These are phyloP conservation scores for Platanus orientalis DNA, from an alignment of 164 flowering plant species.

Conservation along the genomic window DNA sequence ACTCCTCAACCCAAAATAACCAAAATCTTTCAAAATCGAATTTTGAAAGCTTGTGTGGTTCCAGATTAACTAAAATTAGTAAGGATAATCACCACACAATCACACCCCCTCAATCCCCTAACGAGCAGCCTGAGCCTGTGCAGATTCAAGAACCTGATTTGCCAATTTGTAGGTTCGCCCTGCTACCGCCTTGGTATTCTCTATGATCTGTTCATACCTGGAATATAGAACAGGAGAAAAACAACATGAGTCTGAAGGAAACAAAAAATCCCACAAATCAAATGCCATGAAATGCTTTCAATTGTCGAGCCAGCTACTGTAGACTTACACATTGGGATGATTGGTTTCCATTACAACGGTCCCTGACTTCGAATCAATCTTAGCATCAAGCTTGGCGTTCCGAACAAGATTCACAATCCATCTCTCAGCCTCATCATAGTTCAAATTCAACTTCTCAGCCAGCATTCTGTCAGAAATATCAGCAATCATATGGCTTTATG, in stretches of 20 bases:
- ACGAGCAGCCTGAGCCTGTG: conserved; percentile 56
- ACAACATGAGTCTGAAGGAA: background rate
- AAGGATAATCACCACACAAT: background rate
- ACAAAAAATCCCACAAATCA: too few relatives aligned
- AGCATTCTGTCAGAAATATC: conserved; percentile 52
- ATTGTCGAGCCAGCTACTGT: background rate
- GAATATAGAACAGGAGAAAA: background rate
- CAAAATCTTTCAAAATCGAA: background rate
- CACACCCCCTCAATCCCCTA: conserved; percentile 10
- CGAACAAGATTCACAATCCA: conserved; percentile 94
- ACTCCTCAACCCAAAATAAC: background rate
- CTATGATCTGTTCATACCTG: conserved; percentile 94
- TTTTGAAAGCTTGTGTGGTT: too few relatives aligned
- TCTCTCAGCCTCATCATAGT: conserved; percentile 91
- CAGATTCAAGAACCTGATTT: conserved; percentile 64
- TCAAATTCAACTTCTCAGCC: conserved; percentile 88
- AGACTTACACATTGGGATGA: conserved; percentile 79
- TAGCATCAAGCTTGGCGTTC: conserved; percentile 87
- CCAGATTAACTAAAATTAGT: background rate
- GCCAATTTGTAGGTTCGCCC: conserved; percentile 77
- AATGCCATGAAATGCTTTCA: too few relatives aligned
- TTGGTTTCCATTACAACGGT: conserved; percentile 85
- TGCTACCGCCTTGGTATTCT: conserved; percentile 74
- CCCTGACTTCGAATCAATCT: conserved; percentile 77
- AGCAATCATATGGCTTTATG: background rate